Evolutionary conservation across 768 basidiomycete species (phyloP), one percentile per base, ranked within the genome.

Genomic region (Mycena epipterygia): DNA sequence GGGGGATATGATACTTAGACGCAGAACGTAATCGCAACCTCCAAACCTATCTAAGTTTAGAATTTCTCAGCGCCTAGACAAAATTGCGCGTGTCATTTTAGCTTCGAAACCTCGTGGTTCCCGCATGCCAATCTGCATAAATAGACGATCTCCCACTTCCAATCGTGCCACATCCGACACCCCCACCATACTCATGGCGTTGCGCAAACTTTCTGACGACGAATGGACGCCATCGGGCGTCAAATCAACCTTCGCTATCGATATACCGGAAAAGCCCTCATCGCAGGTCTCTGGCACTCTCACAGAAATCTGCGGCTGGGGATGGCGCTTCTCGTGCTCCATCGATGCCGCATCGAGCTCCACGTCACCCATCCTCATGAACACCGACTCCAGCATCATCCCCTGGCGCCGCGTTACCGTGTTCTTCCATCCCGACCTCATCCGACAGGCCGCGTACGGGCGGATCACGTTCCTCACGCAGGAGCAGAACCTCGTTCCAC

Each of bases 211-310:
- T 19, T 16, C 19, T 9, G 53, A 55, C 27, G 67, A 72, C 58
- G 59, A 60, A n/a, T 73, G 64, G 72, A 73, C 67, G 23, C 23
- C 39, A 17, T 46, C 27, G 3, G 72, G 72, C 1, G 64, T 68
- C 8, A 60, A 73, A 37, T 73, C 72, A 1, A 56, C 67, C 48
- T 72, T 72, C 48, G 49, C 23, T 2, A 39, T 72, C 46, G 42
- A 41, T 16, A 61, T 65, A 7, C 64, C 65, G n/a, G 49, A 42
- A 23, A 27, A 39, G 13, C 61, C 67, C 0, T 3, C 32, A 33
- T 57, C 58, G 21, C 25, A 42, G 21, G 32, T 37, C 21, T 44
- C 53, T 6, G 32, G 30, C 11, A 27, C 21, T 25, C 30, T 21
- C 42, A 68, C 63, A 16, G 35, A 29, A 8, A 32, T 65, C 30